A percentile compares a stretch with the other conserved stretches of the same genome.
Evolutionary conservation across 1,139 yeast genomes (phyloP).

Genomic region (Kodamaea suecica): DNA sequence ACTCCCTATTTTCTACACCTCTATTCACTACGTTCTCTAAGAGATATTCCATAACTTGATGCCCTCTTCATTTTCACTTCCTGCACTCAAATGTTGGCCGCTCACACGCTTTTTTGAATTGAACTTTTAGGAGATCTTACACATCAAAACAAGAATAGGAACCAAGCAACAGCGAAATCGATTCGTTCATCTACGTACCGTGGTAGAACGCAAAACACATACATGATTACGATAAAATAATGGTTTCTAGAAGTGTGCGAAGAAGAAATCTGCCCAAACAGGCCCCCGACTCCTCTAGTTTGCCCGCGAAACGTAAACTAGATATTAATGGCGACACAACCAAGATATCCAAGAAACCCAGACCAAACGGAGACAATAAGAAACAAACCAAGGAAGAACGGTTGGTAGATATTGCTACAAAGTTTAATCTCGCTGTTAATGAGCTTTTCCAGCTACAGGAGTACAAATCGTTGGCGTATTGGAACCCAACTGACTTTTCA

Average conservation of each 20-base stretch:
- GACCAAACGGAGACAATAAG: not conserved
- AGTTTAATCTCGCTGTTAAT: constrained; percentile 45
- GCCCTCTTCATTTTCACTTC: too few relatives aligned
- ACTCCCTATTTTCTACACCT: too few relatives aligned
- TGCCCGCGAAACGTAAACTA: constrained; percentile 1
- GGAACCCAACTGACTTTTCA: constrained; percentile 53
- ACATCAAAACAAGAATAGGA: too few relatives aligned
- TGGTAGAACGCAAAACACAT: not conserved
- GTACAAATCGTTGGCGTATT: constrained; percentile 56
- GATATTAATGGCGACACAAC: constrained; percentile 5
- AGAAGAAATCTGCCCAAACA: constrained; percentile 2
- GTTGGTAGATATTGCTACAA: constrained; percentile 36
- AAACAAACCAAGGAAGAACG: constrained; percentile 17
- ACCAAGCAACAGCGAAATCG: too few relatives aligned
- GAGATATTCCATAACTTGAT: too few relatives aligned
- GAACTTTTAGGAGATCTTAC: too few relatives aligned
- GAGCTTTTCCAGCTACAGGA: constrained; percentile 59
- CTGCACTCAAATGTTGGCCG: too few relatives aligned
- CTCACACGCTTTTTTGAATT: too few relatives aligned
- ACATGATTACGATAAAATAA: constrained; percentile 1
- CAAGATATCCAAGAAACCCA: constrained; percentile 1
- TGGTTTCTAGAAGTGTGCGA: constrained; percentile 9
- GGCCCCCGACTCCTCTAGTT: not conserved
- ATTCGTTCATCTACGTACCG: too few relatives aligned
- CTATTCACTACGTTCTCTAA: too few relatives aligned